These are phyloP conservation scores for Aspergillus fijiensis DNA, from an alignment of 2,329 filamentous ascomycete genomes.

Conservation along the genomic window DNA sequence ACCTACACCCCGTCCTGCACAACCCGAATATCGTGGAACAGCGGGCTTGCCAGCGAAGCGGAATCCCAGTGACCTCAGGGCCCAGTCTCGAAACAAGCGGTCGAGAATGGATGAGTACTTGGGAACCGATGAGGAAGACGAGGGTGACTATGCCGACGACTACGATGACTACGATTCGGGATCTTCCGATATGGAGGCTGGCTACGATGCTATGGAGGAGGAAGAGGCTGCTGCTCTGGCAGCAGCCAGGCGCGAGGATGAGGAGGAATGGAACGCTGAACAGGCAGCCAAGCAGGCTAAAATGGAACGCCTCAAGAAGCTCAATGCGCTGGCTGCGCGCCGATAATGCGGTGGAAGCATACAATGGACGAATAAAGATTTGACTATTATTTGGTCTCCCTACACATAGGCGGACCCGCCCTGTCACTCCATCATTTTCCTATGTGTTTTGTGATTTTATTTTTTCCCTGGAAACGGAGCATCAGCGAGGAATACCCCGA, in stretches of 20 bases:
- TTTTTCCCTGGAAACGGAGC: constrained; percentile 21
- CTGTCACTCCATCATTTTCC: not conserved
- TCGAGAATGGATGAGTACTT: constrained; percentile 44
- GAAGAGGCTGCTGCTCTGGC: constrained; percentile 46
- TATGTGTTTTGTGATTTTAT: constrained; percentile 4
- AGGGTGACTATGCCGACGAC: constrained; percentile 42
- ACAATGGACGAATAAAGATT: not conserved
- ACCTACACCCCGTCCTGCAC: constrained; percentile 26
- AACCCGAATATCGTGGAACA: constrained; percentile 44
- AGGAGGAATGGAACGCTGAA: constrained; percentile 46
- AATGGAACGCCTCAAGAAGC: constrained; percentile 45
- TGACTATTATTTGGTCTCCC: not conserved
- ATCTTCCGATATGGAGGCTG: constrained; percentile 54
- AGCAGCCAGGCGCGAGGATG: constrained; percentile 47
- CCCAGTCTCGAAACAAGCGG: constrained; percentile 26
- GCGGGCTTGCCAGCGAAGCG: constrained; percentile 36
- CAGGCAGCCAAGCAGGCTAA: constrained; percentile 48
- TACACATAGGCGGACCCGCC: not conserved
- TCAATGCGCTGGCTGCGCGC: constrained; percentile 40
- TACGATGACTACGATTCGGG: constrained; percentile 47
- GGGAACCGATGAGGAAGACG: constrained; percentile 50
- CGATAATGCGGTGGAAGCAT: constrained; percentile 25
- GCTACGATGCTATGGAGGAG: constrained; percentile 45
- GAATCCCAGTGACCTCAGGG: constrained; percentile 27
- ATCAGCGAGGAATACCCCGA: constrained; percentile 29